Evolutionary conservation across 1,139 yeast species (phyloP), one percentile per base, ranked within the genome.

Genomic region (Petasospora fabianii): DNA sequence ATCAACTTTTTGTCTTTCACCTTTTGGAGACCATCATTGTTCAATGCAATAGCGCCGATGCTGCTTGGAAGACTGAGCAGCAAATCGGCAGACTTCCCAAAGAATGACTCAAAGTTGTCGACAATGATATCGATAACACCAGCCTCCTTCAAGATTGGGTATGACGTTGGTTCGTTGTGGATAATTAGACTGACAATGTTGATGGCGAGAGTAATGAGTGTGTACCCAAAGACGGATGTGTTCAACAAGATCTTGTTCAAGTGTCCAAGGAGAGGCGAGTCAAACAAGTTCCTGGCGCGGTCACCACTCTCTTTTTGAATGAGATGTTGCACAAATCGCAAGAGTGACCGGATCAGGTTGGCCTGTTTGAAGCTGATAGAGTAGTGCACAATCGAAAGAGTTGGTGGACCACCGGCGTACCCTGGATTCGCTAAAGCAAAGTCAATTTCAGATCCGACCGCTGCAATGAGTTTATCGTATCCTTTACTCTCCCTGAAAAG

Each of bases 111-210:
- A 63, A 84, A 77, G 51, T 75, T 68, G 42, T 73, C 71, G 36
- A 88, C 59, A 28, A 88, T 71, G 1, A 77, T 66, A 38, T 84
- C 84, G 29, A 88, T 75, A 2, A 86, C 77, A 2, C 78, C 75
- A 0, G 95, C 84, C 58, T 90, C 97, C 36, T 77, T 80, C 52
- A 90, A 70, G 35, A 90, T 83, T 3, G 86, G 73, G 55, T 75
- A 88, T 4, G 96, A 87, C 0, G 97, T 87, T 4, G 97, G 96
- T 54, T 90, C 97, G 50, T 84, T 85, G 56, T 90, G 94, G 34
- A 90, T 78, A 48, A 88, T 85, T 24, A 76, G 75, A 34, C 83
- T 75, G 18, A 88, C 72, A 16, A 83, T 75, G 49, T 79, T 84
- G 27, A 90, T 62, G 0, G 87, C 73, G 15, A 76, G 68, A 0